Percentiles rank a stretch among this genome's conserved stretches.
Conservation (phyloP, 306 rosid genomes). For the Sicyos edulis region DNA sequence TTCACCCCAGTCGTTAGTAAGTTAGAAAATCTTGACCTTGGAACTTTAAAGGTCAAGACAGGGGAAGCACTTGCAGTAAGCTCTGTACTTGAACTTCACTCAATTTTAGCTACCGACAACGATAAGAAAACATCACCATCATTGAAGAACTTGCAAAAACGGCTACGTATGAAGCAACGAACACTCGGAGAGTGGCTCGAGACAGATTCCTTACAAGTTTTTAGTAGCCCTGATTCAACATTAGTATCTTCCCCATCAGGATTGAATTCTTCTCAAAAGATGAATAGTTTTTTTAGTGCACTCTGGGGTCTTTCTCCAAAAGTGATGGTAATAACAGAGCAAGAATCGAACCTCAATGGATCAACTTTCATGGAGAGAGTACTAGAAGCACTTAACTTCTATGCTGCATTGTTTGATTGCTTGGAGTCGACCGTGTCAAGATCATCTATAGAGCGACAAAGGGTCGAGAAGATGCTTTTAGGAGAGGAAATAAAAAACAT, state of each 20-base stretch:
- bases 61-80: slow-evolving; percentile 86
- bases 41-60: slow-evolving; percentile 58
- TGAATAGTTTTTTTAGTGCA: slow-evolving; percentile 50
- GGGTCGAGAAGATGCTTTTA: slow-evolving; percentile 60
- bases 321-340: slow-evolving; percentile 68
- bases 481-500: slow-evolving; percentile 81
- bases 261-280: slow-evolving; percentile 57
- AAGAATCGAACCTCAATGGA: slow-evolving; percentile 77
- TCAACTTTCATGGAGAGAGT: slow-evolving; percentile 59
- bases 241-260: slow-evolving; percentile 52
- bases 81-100: slow-evolving; percentile 70
- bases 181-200: slow-evolving; percentile 65
- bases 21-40: slow-evolving; percentile 61
- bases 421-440: slow-evolving; percentile 60
- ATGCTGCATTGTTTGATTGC: slow-evolving; percentile 70
- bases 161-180: slow-evolving; percentile 40
- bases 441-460: slow-evolving; percentile 49
- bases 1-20: slow-evolving; percentile 61
- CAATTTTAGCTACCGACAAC: slow-evolving; percentile 63
- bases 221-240: slow-evolving; percentile 48
- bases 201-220: slow-evolving; percentile 47
- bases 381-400: slow-evolving; percentile 45
- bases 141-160: slow-evolving; percentile 40
- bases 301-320: slow-evolving; percentile 57
- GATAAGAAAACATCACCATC: slow-evolving; percentile 53